These are phyloP conservation scores for barley (Hordeum vulgare) DNA, from an alignment of 176 grass and related monocot genomes.

Conservation along the genomic window MorexV3_pseudomolecules_assembly NC_058520.1:269667570-269668069, in stretches of 20 bases:
- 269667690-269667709: background rate
- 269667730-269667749: background rate
- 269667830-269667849: too few species aligned
- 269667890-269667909: slow-evolving; percentile 69
- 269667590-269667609: background rate
- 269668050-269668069: too few species aligned
- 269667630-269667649: background rate
- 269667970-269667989: too few species aligned
- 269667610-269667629: background rate
- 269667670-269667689: background rate
- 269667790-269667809: too few species aligned
- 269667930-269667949: background rate
- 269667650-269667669: background rate
- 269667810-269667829: too few species aligned
- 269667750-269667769: slow-evolving; percentile 5
- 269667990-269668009: too few species aligned
- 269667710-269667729: background rate
- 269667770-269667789: background rate
- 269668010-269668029: too few species aligned
- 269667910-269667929: slow-evolving; percentile 49
- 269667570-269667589: background rate
- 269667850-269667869: too few species aligned
- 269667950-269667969: background rate
- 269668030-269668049: too few species aligned
- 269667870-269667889: too few species aligned